Base-by-base conservation (phyloP, 192 early-diverging fungal species). In the Gaertneriomyces sp. region DNA sequence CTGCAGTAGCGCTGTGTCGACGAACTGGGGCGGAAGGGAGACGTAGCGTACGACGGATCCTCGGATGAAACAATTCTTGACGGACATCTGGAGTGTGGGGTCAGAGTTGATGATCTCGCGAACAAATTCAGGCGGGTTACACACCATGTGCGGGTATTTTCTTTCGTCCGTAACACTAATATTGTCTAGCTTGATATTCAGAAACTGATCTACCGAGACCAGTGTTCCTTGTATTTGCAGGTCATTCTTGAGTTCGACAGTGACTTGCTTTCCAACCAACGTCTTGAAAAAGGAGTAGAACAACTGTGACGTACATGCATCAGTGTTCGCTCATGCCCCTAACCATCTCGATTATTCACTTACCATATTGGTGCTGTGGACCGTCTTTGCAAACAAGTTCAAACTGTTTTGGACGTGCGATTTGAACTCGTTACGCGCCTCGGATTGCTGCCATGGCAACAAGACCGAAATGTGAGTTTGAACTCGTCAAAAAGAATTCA, bases 251-350 rank as follows among this genome's bases (percentile, higher is more conserved):
- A 99, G 85, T 80, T 99, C 98, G 7, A 99, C 90, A 7, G 92
- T 95, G 16, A 99, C 95, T 58, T 86, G 77, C 69, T 96, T 90
- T 8, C 94, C 95, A 20, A 99, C 91, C 19, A 98, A 85, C 1
- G 96, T 99, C 76, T 99, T 99, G 85, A 99, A 99, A 71, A 99
- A 97, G 40, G 95, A 98, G 75, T 98, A 99, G 68, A 99, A 99
- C n/a, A 99, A 81, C 95, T 95, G 71, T 4, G 14, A 58, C 8
- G 56, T n/a, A 58, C 38, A 49, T 2, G 47, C 25, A 33, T 33
- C 25, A 33, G 25, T 33, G 2, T 33, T 33, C 25, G 25, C 25
- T 33, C 25, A 33, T 1, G 25, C 25, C 25, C 25, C 25, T 0
- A 33, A 2, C 25, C 25, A 33, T 33, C 25, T 1, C 2, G 2